Percentiles rank a stretch among this genome's conserved stretches.
These are phyloP conservation scores for Elaphomyces granulatus DNA, from an alignment of 495 filamentous ascomycete genomes.

Conservation along the genomic window DNA sequence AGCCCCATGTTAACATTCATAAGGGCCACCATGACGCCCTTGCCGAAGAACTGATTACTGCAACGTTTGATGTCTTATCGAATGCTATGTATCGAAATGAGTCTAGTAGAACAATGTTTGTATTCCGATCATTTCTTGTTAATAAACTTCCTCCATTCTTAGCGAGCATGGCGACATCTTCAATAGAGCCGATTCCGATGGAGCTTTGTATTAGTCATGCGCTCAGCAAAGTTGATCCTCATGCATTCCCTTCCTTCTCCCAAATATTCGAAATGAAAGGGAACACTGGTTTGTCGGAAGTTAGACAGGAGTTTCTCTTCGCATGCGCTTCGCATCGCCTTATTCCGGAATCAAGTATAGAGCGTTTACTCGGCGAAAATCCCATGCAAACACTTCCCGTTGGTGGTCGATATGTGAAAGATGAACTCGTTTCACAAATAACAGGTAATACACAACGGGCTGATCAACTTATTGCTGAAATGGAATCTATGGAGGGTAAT, in stretches of 20 bases:
- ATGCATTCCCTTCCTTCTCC: conserved; percentile 66
- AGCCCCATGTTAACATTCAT: conserved; percentile 5
- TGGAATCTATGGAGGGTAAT: conserved; percentile 92
- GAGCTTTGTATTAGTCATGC: conserved; percentile 73
- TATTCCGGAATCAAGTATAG: conserved; percentile 63
- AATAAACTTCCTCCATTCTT: conserved; percentile 85
- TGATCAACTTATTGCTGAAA: conserved; percentile 58
- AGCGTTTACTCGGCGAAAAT: conserved; percentile 68
- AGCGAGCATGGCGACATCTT: conserved; percentile 40
- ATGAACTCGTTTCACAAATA: conserved; percentile 61
- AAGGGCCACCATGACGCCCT: conserved; percentile 63
- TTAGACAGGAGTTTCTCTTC: conserved; percentile 84
- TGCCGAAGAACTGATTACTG: conserved; percentile 66
- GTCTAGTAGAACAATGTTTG: conserved; percentile 49
- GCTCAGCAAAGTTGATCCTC: conserved; percentile 57
- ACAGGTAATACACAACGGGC: conserved; percentile 53
- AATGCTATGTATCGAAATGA: conserved; percentile 75
- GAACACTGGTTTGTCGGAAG: conserved; percentile 61
- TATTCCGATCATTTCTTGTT: conserved; percentile 82
- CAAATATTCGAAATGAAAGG: conserved; percentile 66
- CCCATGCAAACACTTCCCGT: conserved; percentile 69
- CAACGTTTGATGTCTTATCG: conserved; percentile 77
- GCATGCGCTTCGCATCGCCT: conserved; percentile 77
- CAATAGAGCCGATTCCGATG: conserved; percentile 51
- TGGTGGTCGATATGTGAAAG: conserved; percentile 59